These are phyloP conservation scores for Abelmoschus esculentus DNA, from an alignment of 345 rosid genomes.

Conservation along the genomic window DNA sequence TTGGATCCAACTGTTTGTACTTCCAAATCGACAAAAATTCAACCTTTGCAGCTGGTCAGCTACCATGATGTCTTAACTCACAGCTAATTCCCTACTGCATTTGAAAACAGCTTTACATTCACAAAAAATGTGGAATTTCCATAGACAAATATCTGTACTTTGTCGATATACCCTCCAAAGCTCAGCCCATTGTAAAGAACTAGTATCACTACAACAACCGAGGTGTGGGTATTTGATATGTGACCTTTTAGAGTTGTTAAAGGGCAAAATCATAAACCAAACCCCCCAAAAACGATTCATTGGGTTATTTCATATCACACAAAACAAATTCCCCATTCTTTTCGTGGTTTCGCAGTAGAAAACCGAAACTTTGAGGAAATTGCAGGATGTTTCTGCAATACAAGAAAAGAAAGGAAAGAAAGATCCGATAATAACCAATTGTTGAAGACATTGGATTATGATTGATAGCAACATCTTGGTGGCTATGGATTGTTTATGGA, in stretches of 20 bases:
- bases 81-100: background rate
- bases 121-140: background rate
- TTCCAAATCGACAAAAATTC: constrained; percentile 1
- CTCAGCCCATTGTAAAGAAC: background rate
- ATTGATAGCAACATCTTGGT: constrained; percentile 5
- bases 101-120: background rate
- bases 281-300: background rate
- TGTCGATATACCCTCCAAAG: background rate
- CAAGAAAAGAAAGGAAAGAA: background rate
- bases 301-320: background rate
- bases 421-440: background rate
- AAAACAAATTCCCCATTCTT: background rate
- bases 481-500: background rate
- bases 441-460: too few species aligned
- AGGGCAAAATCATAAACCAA: constrained; percentile 18
- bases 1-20: background rate
- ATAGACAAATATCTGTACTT: background rate
- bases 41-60: constrained; percentile 1
- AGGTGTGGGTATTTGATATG: constrained; percentile 12
- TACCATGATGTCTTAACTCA: background rate
- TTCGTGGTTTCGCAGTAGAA: background rate
- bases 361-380: background rate
- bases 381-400: background rate
- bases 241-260: constrained; percentile 36
- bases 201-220: background rate